Conservation (phyloP, 805 yeast species). For the Blastobotrys robertii region DNA sequence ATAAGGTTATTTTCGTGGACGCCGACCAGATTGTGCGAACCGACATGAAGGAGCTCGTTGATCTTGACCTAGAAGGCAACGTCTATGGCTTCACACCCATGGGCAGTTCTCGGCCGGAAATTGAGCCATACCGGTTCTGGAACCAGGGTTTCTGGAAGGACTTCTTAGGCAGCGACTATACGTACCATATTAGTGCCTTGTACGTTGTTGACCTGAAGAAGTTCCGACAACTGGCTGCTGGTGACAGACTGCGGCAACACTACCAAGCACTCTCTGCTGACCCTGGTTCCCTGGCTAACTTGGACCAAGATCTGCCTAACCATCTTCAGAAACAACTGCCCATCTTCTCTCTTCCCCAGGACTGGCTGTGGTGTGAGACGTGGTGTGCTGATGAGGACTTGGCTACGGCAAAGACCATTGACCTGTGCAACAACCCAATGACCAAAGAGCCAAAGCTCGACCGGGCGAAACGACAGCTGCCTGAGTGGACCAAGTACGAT, state of each 20-base stretch:
- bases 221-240: conserved; percentile 60
- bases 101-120: conserved; percentile 71
- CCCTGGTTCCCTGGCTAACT: conserved; percentile 65
- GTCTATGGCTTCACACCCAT: conserved; percentile 83
- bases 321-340: conserved; percentile 61
- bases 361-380: conserved; percentile 91
- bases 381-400: conserved; percentile 70
- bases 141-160: conserved; percentile 83
- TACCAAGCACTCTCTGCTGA: conserved; percentile 77
- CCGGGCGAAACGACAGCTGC: conserved; percentile 63
- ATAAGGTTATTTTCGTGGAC: conserved; percentile 75
- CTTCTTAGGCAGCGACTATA: conserved; percentile 40
- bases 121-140: conserved; percentile 89
- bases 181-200: conserved; percentile 76
- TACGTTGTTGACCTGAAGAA: conserved; percentile 67
- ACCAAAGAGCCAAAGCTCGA: conserved; percentile 73
- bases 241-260: conserved; percentile 72
- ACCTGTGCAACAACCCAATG: conserved; percentile 74
- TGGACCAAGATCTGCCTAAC: conserved; percentile 93
- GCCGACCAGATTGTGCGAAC: conserved; percentile 76
- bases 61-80: conserved; percentile 64
- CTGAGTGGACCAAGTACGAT: conserved; percentile 70
- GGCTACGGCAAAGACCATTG: conserved; percentile 63
- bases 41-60: conserved; percentile 59
- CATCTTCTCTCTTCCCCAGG: conserved; percentile 65